Evolutionary conservation across 768 basidiomycete species (phyloP).

Genomic region (Leccinum variicolor): DNA sequence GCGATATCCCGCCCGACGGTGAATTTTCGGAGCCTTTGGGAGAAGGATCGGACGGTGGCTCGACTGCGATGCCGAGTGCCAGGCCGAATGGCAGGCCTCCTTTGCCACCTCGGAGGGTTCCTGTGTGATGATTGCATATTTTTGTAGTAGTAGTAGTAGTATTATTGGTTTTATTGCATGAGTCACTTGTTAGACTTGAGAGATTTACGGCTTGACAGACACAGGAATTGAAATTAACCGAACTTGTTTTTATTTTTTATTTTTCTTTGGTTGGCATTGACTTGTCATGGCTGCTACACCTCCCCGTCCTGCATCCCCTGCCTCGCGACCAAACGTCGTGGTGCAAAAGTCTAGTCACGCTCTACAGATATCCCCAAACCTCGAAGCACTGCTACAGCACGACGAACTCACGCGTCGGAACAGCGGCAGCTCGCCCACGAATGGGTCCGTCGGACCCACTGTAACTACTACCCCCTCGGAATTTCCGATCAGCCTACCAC

Average conservation of each 20-base stretch:
- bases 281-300: slow-evolving; percentile 21
- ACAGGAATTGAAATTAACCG: slow-evolving; percentile 12
- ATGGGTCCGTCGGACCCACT: not conserved
- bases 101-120: slow-evolving; percentile 32
- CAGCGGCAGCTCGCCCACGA: slow-evolving; percentile 22
- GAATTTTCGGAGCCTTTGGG: slow-evolving; percentile 2
- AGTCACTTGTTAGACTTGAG: no score
- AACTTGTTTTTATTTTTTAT: not conserved
- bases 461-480: slow-evolving; percentile 11
- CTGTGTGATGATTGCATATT: slow-evolving; percentile 6
- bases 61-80: slow-evolving; percentile 1
- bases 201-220: no score
- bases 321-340: not conserved
- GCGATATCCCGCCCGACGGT: slow-evolving; percentile 3
- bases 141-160: no score
- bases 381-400: slow-evolving; percentile 57
- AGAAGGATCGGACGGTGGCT: slow-evolving; percentile 1
- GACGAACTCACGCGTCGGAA: slow-evolving; percentile 46
- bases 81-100: slow-evolving; percentile 26
- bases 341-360: slow-evolving; percentile 15
- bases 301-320: slow-evolving; percentile 21
- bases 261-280: not conserved
- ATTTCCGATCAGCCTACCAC: slow-evolving; percentile 29
- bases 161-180: no score
- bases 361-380: slow-evolving; percentile 54